Evolutionary conservation across 805 yeast genomes (phyloP), one percentile per base, ranked within the genome.

Genomic region (Cyberlindnera xylosilytica): DNA sequence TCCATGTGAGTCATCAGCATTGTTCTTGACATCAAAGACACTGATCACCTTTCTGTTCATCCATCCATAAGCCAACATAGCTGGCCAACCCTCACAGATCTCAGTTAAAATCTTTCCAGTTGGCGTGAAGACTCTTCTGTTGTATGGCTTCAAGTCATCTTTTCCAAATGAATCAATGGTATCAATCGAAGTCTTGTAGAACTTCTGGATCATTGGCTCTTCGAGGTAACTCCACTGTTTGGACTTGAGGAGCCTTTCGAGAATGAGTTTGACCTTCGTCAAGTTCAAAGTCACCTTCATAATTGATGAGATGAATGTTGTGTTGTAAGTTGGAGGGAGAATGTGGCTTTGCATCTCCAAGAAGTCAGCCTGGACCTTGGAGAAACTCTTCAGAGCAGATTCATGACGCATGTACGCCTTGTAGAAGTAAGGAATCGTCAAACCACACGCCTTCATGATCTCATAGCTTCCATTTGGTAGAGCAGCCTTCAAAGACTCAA

Each of bases 381-480:
- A 65, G 52, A 87, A 87, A 40, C 74, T 72, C 50, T 79, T 81
- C 10, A 93, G 76, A 16, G 96, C 96, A 8, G 97, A 96, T 62
- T 90, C 96, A 62, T 91, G 97, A 44, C 97, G 72, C 71, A 89
- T 87, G 53, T 86, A 87, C 0, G 97, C 96, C 57, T 89, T 87
- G 66, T 87, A 91, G 60, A 89, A 91, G 61, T 87, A 88, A 0
- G 97, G 97, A 13, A 91, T 72, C 0, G 93, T 81, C 39, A 79
- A 73, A 4, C 89, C 93, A 57, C 95, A 77, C 1, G 91, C 96
- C 47, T 78, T 81, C 45, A 91, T 62, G 3, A 87, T 70, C 61
- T 91, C 97, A 39, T 74, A 72, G 38, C 83, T 76, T 2, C 97
- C 97, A 57, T 62, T 78, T 0, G 81, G 78, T 2, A 68, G 56